phyloP scores from a whole-genome alignment of 495 filamentous ascomycete genomes.

The Xylaria cubensis region DNA sequence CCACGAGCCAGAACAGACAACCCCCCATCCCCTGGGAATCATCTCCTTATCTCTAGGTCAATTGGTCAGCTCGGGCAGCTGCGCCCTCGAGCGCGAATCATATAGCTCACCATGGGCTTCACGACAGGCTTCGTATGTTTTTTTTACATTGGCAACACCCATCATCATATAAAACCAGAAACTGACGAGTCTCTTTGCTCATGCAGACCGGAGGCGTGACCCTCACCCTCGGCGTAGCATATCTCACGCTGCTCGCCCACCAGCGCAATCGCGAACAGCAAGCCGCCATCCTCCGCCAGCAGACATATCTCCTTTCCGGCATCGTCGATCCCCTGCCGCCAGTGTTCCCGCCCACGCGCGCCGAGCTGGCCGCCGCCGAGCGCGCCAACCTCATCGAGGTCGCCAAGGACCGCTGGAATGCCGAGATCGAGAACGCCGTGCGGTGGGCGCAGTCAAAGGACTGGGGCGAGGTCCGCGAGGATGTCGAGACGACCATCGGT shows the following conservation, averaged over 20 bases:
- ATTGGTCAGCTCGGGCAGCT: constrained; percentile 29
- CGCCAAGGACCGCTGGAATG: constrained; percentile 82
- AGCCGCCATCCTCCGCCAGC: constrained; percentile 72
- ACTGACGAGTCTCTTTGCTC: constrained; percentile 30
- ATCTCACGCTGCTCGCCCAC: constrained; percentile 79
- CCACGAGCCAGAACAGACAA: neutral
- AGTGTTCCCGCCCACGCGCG: constrained; percentile 49
- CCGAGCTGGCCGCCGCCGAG: constrained; percentile 50
- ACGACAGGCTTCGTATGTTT: constrained; percentile 79
- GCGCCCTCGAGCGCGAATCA: constrained; percentile 36
- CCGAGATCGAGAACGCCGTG: constrained; percentile 72
- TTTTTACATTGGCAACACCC: neutral
- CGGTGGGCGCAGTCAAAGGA: constrained; percentile 69
- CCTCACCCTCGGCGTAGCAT: constrained; percentile 80
- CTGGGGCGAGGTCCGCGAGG: constrained; percentile 66
- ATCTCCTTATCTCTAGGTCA: neutral
- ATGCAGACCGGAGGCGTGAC: constrained; percentile 80
- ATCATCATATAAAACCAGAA: neutral
- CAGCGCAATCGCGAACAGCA: constrained; percentile 72
- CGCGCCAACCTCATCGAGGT: constrained; percentile 64
- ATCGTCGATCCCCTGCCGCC: constrained; percentile 57
- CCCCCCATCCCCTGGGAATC: too few species aligned
- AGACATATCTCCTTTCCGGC: constrained; percentile 65
- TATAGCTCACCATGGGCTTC: constrained; percentile 68
- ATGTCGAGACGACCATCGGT: constrained; percentile 52